phyloP scores from a whole-genome alignment of 148 eudicot genomes.

The Tetragonia tetragonoides region DNA sequence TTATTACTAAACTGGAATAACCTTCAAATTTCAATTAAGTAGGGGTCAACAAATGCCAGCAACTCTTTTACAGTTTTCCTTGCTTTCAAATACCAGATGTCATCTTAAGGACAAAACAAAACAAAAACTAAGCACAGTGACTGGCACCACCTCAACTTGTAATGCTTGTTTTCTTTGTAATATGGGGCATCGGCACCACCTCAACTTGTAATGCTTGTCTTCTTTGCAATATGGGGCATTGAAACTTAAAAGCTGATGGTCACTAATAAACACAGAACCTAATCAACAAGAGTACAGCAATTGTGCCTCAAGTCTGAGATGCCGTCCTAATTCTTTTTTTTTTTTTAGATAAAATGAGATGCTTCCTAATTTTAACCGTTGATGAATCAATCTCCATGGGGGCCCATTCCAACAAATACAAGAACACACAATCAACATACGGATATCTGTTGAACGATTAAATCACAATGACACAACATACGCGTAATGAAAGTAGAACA shows the following conservation, averaged over 20 bases:
- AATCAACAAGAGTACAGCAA: neutral
- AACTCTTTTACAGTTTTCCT: no score
- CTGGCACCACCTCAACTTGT: neutral
- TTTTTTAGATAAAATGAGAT: no score
- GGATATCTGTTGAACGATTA: neutral
- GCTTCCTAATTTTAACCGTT: neutral
- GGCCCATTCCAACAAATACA: neutral
- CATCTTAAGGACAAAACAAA: no score
- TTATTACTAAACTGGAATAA: neutral
- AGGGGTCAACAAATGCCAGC: no score
- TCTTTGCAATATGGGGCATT: neutral
- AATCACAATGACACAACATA: neutral
- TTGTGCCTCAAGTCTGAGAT: neutral
- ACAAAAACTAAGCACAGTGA: neutral
- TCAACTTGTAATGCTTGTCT: neutral
- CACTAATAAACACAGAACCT: neutral
- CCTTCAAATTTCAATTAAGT: neutral
- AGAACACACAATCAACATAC: neutral
- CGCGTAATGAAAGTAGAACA: neutral
- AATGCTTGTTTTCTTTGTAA: neutral
- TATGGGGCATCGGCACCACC: neutral
- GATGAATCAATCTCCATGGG: neutral
- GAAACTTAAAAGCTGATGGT: neutral
- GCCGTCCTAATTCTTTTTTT: no score
- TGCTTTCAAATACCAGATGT: no score